A percentile compares a stretch with the other conserved stretches of the same genome.
Conservation (phyloP, 768 basidiomycete species). For the Naematelia aurantialba region DNA sequence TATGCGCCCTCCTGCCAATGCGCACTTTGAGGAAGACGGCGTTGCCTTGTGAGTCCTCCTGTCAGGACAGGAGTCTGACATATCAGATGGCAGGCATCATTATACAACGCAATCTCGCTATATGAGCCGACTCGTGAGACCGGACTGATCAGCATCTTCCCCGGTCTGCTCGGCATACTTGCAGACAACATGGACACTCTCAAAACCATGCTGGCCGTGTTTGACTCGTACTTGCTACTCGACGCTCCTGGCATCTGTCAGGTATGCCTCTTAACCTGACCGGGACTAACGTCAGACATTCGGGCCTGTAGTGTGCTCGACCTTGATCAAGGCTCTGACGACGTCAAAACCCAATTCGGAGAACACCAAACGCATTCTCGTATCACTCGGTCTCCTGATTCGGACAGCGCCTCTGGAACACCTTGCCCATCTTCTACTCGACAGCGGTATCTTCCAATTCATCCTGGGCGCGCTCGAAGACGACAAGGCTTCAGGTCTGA, state of each 20-base stretch:
- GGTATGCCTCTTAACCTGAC: constrained; percentile 16
- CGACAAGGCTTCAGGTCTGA: constrained; percentile 45
- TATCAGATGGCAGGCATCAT: constrained; percentile 44
- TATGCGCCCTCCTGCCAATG: constrained; percentile 44
- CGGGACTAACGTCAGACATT: constrained; percentile 17
- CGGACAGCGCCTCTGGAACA: constrained; percentile 23
- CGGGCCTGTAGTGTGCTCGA: constrained; percentile 28
- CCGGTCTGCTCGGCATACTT: constrained; percentile 37
- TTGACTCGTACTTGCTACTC: constrained; percentile 46
- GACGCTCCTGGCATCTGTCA: constrained; percentile 37
- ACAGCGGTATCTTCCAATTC: constrained; percentile 40
- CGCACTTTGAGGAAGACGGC: constrained; percentile 49
- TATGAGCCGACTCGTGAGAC: constrained; percentile 33
- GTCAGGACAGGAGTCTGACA: neutral
- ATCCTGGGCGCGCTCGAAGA: constrained; percentile 44
- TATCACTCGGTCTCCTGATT: constrained; percentile 34
- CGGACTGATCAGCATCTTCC: constrained; percentile 40
- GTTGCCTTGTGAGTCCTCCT: constrained; percentile 32
- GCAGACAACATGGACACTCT: constrained; percentile 44
- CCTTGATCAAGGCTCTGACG: constrained; percentile 23
- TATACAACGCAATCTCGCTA: constrained; percentile 40
- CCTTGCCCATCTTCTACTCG: constrained; percentile 35
- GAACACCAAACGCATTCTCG: constrained; percentile 26
- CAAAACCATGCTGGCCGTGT: constrained; percentile 25
- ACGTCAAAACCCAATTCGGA: constrained; percentile 32